Base-by-base conservation (phyloP, 2,329 filamentous ascomycete genomes). In the Neoscytalidium dimidiatum region DNA sequence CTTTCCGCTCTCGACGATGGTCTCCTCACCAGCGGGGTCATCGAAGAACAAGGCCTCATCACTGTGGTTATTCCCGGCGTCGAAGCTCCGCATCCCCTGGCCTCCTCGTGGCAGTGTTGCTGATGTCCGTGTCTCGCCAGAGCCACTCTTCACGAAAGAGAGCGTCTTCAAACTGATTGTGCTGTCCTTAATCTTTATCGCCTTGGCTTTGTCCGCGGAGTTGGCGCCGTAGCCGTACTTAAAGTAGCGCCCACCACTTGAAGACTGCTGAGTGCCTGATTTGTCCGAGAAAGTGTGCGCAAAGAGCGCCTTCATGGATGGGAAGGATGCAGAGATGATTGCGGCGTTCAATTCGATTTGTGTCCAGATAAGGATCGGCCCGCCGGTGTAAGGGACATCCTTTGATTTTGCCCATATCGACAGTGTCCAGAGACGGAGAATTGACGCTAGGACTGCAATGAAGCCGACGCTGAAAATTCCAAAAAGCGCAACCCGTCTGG, bases 401-500 rank as follows among this genome's bases (percentile, higher is more conserved):
- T 31, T 8, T 63, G 71, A 69, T 71, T 77, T 41, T 0, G 73
- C 68, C 75, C 75, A 78, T 3, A 77, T 67, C 29, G 70, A 69
- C 71, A 77, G 73, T 19, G 75, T 74, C 71, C 72, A 76, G 70
- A 77, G 73, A 35, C 75, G 73, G 23, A 77, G 71, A 19, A 75
- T 74, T 4, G 71, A 74, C 2, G 75, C 75, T 2, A 75, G 67
- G 17, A 77, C 75, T 21, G 74, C 75, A 67, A 78, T 70, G 64
- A 77, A 69, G 28, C 75, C 75, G 17, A 77, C 68, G 2, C 71
- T 72, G 67, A 78, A 77, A 53, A 77, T 75, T 11, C 71, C 73
- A 8, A 77, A 69, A n/a, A 89, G 77, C 0, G 83, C 84, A 14
- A 84, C 71, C 62, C 85, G 85, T 64, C 85, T 83, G 3, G 76